phyloP scores from a whole-genome alignment of 208 protist species.

The Crithidia acanthocephali region DNA sequence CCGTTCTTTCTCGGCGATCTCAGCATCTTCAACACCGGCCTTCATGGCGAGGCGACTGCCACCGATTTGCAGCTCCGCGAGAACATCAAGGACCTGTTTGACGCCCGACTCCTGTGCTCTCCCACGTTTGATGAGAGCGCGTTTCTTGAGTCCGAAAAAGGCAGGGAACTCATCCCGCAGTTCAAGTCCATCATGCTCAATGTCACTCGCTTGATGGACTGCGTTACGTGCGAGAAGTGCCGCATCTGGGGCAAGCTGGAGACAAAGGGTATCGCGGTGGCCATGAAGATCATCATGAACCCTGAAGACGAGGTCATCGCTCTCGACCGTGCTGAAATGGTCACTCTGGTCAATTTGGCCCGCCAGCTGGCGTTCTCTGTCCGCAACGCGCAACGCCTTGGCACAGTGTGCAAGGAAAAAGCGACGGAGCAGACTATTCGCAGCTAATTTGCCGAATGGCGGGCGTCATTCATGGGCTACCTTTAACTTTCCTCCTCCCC shows the following conservation, averaged over 20 bases:
- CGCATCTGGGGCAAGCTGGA: slow-evolving; percentile 92
- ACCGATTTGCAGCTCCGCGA: slow-evolving; percentile 59
- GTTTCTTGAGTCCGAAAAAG: slow-evolving; percentile 74
- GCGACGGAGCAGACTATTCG: neutral
- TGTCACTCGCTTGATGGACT: slow-evolving; percentile 90
- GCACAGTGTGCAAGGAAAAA: slow-evolving; percentile 25
- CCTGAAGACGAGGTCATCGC: slow-evolving; percentile 17
- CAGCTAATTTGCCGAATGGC: neutral
- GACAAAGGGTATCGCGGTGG: slow-evolving; percentile 83
- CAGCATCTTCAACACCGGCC: slow-evolving; percentile 60
- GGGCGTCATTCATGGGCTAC: neutral
- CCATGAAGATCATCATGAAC: slow-evolving; percentile 81
- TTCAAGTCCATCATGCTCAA: slow-evolving; percentile 86
- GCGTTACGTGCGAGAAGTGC: slow-evolving; percentile 94
- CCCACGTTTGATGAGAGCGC: slow-evolving; percentile 84
- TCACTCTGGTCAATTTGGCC: slow-evolving; percentile 84
- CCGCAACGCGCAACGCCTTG: slow-evolving; percentile 35
- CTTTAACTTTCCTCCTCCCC: neutral
- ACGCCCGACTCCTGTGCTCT: slow-evolving; percentile 58
- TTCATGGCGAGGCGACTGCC: slow-evolving; percentile 34
- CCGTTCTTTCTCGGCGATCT: slow-evolving; percentile 53
- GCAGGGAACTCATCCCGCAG: slow-evolving; percentile 54
- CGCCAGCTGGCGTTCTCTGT: slow-evolving; percentile 86
- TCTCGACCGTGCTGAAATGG: slow-evolving; percentile 76
- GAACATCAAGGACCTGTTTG: slow-evolving; percentile 63